phyloP scores from a whole-genome alignment of 1,284 basidiomycete genomes.

The Moesziomyces parantarcticus region DNA sequence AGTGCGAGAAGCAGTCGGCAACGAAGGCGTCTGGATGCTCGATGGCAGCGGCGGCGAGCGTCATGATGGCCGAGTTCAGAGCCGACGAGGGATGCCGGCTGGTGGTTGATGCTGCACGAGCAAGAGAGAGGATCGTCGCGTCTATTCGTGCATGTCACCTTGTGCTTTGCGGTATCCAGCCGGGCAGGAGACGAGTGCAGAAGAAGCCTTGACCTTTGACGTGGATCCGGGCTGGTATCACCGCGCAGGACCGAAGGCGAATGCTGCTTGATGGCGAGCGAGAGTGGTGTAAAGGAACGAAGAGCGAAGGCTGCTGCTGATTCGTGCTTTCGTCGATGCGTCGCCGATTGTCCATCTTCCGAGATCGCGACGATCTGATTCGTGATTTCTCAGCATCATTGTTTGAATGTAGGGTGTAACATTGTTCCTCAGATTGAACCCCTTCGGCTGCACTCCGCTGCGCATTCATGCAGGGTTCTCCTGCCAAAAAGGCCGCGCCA shows the following conservation, averaged over 20 bases:
- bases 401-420: not conserved
- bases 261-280: not conserved
- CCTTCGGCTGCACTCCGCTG: not conserved
- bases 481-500: slow-evolving; percentile 10
- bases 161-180: too few relatives aligned
- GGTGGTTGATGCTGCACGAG: not conserved
- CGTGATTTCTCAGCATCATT: too few relatives aligned
- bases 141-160: not conserved
- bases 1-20: slow-evolving; percentile 16
- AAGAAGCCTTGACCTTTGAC: too few relatives aligned
- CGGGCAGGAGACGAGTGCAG: too few relatives aligned
- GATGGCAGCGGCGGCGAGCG: not conserved
- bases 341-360: slow-evolving; percentile 17
- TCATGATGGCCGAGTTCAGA: slow-evolving; percentile 4
- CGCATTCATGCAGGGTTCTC: slow-evolving; percentile 26
- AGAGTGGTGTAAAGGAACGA: not conserved
- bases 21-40: slow-evolving; percentile 15
- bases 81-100: not conserved
- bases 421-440: not conserved
- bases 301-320: not conserved
- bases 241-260: too few relatives aligned
- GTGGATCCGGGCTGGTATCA: too few relatives aligned
- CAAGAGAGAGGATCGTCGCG: not conserved
- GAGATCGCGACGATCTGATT: slow-evolving; percentile 12
- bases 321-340: not conserved